A percentile compares a stretch with the other conserved stretches of the same genome.
These are phyloP conservation scores for Polygonum maritimum DNA, from an alignment of 148 eudicot genomes.

Conservation along the genomic window DNA sequence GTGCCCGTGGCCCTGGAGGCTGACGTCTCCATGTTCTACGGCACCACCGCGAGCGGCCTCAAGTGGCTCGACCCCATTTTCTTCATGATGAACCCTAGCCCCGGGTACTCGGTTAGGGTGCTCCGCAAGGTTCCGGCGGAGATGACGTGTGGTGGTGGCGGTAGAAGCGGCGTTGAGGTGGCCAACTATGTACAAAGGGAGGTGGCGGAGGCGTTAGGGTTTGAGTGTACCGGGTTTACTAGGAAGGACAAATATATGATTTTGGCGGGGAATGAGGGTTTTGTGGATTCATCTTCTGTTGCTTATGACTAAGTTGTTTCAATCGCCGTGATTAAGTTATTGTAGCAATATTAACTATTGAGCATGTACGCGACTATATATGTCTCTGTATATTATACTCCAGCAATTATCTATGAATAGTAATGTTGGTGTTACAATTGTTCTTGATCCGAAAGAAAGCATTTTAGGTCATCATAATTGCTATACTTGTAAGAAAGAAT, in stretches of 20 bases:
- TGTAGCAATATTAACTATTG: too few relatives aligned
- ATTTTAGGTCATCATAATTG: too few relatives aligned
- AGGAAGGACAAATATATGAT: slow-evolving; percentile 27
- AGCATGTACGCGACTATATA: not conserved
- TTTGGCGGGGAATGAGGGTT: slow-evolving; percentile 23
- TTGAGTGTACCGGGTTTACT: slow-evolving; percentile 23
- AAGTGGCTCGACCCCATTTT: slow-evolving; percentile 79
- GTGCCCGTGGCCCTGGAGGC: slow-evolving; percentile 41
- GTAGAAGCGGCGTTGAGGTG: slow-evolving; percentile 16
- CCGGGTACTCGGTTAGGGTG: slow-evolving; percentile 34
- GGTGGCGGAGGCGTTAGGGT: slow-evolving; percentile 17
- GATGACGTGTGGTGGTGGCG: slow-evolving; percentile 18
- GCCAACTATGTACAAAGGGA: slow-evolving; percentile 18
- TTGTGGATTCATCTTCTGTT: not conserved
- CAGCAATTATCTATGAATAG: too few relatives aligned
- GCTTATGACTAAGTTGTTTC: not conserved
- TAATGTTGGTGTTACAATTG: too few relatives aligned
- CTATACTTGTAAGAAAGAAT: too few relatives aligned
- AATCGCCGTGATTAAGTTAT: too few relatives aligned
- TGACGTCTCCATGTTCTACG: slow-evolving; percentile 73
- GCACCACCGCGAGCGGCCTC: slow-evolving; percentile 81
- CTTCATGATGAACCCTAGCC: slow-evolving; percentile 86
- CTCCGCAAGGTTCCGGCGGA: slow-evolving; percentile 15
- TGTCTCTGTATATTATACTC: not conserved
- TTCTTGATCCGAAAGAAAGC: too few relatives aligned